Evolutionary conservation across 75 land plant species (phyloP), one percentile per base, ranked within the genome.

Genomic region (Ceratopteris richardii): DNA sequence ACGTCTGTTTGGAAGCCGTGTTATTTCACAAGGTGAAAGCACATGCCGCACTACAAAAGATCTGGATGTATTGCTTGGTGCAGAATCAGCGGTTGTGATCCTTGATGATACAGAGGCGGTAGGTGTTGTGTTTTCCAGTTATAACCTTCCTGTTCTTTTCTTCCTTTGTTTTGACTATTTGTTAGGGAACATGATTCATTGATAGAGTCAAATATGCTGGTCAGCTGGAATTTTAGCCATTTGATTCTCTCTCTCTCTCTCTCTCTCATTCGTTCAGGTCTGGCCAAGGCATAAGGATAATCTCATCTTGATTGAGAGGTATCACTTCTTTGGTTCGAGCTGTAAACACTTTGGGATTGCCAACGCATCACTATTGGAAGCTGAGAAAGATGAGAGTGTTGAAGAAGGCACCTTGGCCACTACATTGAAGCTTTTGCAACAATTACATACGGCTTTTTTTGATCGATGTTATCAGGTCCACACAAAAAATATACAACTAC

Each of bases 101-200:
- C 86, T 95, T 67, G 99, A 95, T 66, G 99, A 95, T 63, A 90
- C 99, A 2, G 97, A 90, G 62, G 60, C 47, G 50, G 99, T 90
- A 57, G 67, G 90, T 66, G n/a, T 37, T 16, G 44, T 1, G 19
- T 29, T 17, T 6, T 31, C 31, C 24, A 33, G 33, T 18, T 43
- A 46, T 18, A 17, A 2, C 3, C 58, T 25, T 58, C 37, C 27
- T 31, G 58, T 24, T 29, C 12, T 30, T 56, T 13, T 22, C 16
- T 58, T 21, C 39, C 29, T 21, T 25, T 10, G 63, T 47, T 22
- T 46, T 16, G 19, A 7, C n/a, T n/a, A n/a, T n/a, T 33, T 33
- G 37, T 33, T 33, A 33, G 37, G 37, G 2, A 52, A 24, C 28
- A 26, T 23, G 13, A 28, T 52, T 52, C 4, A 24, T 26, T 48